These are phyloP conservation scores for Dothiorella sarmentorum DNA, from an alignment of 2,329 filamentous ascomycete species.

Conservation along the genomic window DNA sequence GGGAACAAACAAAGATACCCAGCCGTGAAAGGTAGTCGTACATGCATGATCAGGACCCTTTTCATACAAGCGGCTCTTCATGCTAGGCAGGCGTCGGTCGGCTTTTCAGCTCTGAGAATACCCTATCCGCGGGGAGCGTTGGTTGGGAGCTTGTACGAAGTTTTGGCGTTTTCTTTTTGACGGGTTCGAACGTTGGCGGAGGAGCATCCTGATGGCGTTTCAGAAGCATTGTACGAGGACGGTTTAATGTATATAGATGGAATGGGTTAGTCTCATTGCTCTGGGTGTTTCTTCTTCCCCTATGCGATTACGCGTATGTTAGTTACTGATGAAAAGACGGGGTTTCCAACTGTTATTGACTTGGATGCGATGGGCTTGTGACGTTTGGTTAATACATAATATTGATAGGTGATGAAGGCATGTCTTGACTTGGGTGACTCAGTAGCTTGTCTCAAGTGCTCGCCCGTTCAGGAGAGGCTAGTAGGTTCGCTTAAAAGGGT, in stretches of 20 bases:
- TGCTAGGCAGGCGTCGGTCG: not conserved
- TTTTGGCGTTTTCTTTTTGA: slow-evolving; percentile 7
- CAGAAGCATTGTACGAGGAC: not conserved
- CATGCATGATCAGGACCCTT: not conserved
- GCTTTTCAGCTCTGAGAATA: slow-evolving; percentile 3
- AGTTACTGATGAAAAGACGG: slow-evolving; percentile 10
- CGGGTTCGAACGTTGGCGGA: not conserved
- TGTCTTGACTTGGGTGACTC: too few relatives aligned
- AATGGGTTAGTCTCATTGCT: not conserved
- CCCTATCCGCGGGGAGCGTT: not conserved
- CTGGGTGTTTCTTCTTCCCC: slow-evolving; percentile 3
- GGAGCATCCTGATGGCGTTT: slow-evolving; percentile 1
- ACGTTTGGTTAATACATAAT: too few relatives aligned
- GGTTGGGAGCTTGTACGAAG: not conserved
- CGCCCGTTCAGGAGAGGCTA: not conserved
- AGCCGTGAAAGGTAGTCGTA: slow-evolving; percentile 3
- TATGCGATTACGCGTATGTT: slow-evolving; percentile 7
- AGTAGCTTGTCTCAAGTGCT: too few relatives aligned
- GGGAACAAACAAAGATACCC: slow-evolving; percentile 11
- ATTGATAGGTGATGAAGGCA: too few relatives aligned
- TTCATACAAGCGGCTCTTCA: not conserved
- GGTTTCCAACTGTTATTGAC: not conserved
- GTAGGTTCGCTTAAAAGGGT: not conserved
- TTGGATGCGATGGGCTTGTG: not conserved
- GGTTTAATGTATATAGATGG: slow-evolving; percentile 8